phyloP scores from a whole-genome alignment of 1,139 yeast species.

The Kodamaea arcana region DNA sequence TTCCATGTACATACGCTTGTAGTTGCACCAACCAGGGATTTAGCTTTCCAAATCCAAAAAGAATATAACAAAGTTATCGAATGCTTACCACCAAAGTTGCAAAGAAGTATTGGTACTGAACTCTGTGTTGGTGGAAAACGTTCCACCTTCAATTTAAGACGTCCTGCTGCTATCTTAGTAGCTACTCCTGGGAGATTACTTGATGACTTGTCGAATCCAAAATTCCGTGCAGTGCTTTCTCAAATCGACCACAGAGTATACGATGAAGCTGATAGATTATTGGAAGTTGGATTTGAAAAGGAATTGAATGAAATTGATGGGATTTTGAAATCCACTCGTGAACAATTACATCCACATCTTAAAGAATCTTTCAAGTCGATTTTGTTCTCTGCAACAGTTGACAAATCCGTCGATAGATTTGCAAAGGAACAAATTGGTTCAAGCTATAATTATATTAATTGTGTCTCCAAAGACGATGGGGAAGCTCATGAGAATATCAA shows the following conservation, averaged over 20 bases:
- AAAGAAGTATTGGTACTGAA: slow-evolving; percentile 17
- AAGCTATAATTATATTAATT: slow-evolving; percentile 67
- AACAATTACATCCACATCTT: slow-evolving; percentile 17
- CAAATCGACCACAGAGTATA: slow-evolving; percentile 62
- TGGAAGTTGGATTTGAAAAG: slow-evolving; percentile 72
- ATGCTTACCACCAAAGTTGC: slow-evolving; percentile 13
- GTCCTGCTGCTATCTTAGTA: slow-evolving; percentile 53
- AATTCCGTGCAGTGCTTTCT: slow-evolving; percentile 46
- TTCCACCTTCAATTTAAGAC: slow-evolving; percentile 16
- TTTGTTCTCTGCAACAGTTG: slow-evolving; percentile 86
- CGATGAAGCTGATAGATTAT: slow-evolving; percentile 85
- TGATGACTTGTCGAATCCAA: slow-evolving; percentile 50
- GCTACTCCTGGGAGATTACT: slow-evolving; percentile 89
- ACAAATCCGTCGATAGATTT: slow-evolving; percentile 57
- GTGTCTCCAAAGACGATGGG: slow-evolving; percentile 70
- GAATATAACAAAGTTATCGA: slow-evolving; percentile 50
- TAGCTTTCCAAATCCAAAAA: slow-evolving; percentile 77
- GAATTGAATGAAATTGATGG: slow-evolving; percentile 56
- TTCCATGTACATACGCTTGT: slow-evolving; percentile 53
- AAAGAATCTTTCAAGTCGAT: slow-evolving; percentile 51
- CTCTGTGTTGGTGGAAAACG: slow-evolving; percentile 40
- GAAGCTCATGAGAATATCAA: slow-evolving; percentile 77
- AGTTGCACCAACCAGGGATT: slow-evolving; percentile 88
- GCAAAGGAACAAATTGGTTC: slow-evolving; percentile 63
- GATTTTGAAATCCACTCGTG: slow-evolving; percentile 39